Evolutionary conservation across 2,329 filamentous ascomycete species (phyloP).

Genomic region (Oidium heveae): DNA sequence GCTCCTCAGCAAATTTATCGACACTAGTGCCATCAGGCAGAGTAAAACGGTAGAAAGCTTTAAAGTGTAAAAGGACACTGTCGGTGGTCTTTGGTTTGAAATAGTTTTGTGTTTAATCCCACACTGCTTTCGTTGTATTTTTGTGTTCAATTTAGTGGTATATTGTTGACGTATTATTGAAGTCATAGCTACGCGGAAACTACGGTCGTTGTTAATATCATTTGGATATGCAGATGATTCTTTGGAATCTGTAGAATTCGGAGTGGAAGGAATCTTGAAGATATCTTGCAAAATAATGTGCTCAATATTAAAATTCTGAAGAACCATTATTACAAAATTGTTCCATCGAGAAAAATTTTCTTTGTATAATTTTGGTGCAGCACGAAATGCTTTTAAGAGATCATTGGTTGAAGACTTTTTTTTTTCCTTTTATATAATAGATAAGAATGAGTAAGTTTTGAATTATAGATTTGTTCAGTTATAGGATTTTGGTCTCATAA

Average conservation of each 20-base stretch:
- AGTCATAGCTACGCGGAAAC: neutral
- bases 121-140: neutral
- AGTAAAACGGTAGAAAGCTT: neutral
- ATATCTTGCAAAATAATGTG: neutral
- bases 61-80: neutral
- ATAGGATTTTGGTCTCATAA: too few relatives aligned
- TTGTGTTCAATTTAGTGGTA: neutral
- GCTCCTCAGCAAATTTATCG: neutral
- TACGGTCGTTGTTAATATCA: neutral
- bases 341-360: neutral
- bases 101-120: neutral
- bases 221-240: neutral
- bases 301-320: neutral
- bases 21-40: neutral
- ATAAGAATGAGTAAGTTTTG: too few relatives aligned
- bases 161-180: neutral
- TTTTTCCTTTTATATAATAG: too few relatives aligned
- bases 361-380: neutral
- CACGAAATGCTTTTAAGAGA: neutral
- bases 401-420: neutral
- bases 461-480: too few relatives aligned
- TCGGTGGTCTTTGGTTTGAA: neutral
- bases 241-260: neutral
- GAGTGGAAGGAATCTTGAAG: neutral
- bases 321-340: neutral